These are phyloP conservation scores for Knoxdaviesia proteae DNA, from an alignment of 2,329 filamentous ascomycete species.

Conservation along the genomic window DNA sequence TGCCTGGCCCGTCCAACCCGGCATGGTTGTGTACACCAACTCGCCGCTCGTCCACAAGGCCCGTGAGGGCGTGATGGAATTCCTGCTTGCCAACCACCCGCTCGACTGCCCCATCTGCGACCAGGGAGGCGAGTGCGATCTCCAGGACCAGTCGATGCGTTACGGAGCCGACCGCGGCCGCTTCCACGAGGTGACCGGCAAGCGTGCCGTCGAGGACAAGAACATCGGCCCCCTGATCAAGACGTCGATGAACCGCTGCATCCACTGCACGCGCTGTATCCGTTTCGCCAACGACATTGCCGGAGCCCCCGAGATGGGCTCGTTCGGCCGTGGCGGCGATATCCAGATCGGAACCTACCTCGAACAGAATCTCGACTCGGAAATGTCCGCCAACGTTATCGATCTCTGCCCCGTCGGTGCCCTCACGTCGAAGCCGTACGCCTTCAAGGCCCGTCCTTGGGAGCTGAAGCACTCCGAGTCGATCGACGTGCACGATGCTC, in stretches of 20 bases:
- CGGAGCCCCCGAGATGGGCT: conserved; percentile 86
- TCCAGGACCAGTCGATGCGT: conserved; percentile 98
- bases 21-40: conserved; percentile 98
- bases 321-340: conserved; percentile 85
- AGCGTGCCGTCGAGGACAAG: conserved; percentile 97
- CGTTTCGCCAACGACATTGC: conserved; percentile 96
- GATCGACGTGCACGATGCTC: conserved; percentile 77
- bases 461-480: conserved; percentile 92
- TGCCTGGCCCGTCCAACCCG: conserved; percentile 94
- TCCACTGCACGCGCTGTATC: conserved; percentile 95
- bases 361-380: conserved; percentile 80
- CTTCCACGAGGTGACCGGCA: conserved; percentile 89
- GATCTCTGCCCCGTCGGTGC: conserved; percentile 96
- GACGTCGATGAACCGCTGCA: conserved; percentile 99
- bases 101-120: conserved; percentile 96
- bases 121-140: conserved; percentile 95
- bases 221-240: conserved; percentile 97
- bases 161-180: conserved; percentile 90
- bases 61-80: conserved; percentile 97
- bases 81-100: conserved; percentile 86
- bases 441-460: conserved; percentile 92
- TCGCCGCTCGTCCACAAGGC: conserved; percentile 93
- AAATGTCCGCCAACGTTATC: conserved; percentile 92
- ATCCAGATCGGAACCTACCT: conserved; percentile 97
- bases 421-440: conserved; percentile 90